Conservation (phyloP, 495 filamentous ascomycete species). For the Neurospora hispaniola region DNA sequence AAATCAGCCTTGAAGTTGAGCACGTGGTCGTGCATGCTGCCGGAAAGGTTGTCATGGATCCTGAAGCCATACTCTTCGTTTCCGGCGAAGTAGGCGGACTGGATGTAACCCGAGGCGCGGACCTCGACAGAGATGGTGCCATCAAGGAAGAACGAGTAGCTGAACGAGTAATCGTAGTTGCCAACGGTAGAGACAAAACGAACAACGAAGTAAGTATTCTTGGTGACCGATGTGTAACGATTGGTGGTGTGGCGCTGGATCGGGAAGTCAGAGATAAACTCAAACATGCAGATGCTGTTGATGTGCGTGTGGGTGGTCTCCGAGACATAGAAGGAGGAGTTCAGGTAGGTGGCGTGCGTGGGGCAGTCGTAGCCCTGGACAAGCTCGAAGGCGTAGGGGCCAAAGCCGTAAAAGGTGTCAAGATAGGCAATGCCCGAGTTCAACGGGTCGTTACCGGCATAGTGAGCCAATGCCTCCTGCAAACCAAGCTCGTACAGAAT, state of each 20-base stretch:
- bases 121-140: conserved; percentile 44
- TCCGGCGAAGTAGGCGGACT: conserved; percentile 38
- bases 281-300: conserved; percentile 42
- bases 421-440: conserved; percentile 31
- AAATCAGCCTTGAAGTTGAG: conserved; percentile 50
- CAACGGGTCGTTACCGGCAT: conserved; percentile 40
- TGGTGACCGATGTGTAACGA: conserved; percentile 27
- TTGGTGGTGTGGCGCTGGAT: conserved; percentile 33
- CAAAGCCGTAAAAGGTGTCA: conserved; percentile 39
- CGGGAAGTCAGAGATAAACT: conserved; percentile 33
- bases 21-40: conserved; percentile 52
- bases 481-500: conserved; percentile 46
- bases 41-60: conserved; percentile 40
- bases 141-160: conserved; percentile 39
- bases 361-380: conserved; percentile 45
- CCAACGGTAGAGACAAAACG: conserved; percentile 36
- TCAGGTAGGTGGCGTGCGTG: conserved; percentile 35
- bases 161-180: conserved; percentile 35
- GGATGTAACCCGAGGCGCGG: conserved; percentile 47
- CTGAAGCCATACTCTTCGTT: conserved; percentile 48
- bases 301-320: conserved; percentile 31
- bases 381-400: conserved; percentile 34
- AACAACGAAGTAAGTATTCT: conserved; percentile 36
- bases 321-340: conserved; percentile 26
- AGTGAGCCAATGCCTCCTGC: conserved; percentile 46